Evolutionary conservation across 805 yeast species (phyloP), one percentile per base, ranked within the genome.

Genomic region (Cyberlindnera xylosilytica): DNA sequence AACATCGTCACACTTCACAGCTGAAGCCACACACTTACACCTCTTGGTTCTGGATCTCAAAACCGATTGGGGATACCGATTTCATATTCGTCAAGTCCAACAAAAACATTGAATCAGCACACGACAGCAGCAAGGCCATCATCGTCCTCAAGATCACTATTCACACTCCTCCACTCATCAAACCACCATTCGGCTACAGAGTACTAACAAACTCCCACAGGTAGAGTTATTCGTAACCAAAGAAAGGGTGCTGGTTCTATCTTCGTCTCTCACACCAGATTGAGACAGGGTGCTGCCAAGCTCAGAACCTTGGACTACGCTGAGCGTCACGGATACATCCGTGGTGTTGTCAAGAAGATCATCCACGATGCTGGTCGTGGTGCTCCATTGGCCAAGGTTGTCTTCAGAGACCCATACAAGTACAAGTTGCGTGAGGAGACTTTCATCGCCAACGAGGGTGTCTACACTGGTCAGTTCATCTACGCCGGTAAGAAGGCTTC

Each of bases 201-300:
- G 19, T 51, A 53, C 54, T 53, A 53, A 53, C 55, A 22, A 44
- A 28, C 34, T 22, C 30, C 20, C 42, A 64, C 65, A 81, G 96
- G 96, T 87, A 88, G 98, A 85, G 99, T 93, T 79, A 93, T 93
- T 82, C 95, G 99, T 81, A 93, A 93, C 85, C 99, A 93, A 85
- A 90, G 99, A 89, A 93, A 93, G 82, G 98, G 98, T 86, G 96
- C 97, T 76, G 98, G 99, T 73, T 91, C 98, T 69, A 89, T 93
- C 83, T 93, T 93, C 89, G 85, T 95, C 73, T 83, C 99, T 69
- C 96, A 91, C 93, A 91, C 98, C 83, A 91, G 98, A 79, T 87
- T 93, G 76, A 89, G 99, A 87, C 87, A 93, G 80, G 99, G 99
- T 75, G 98, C 99, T 73, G 99, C 99, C 72, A 91, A 91, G 87